Evolutionary conservation across 495 filamentous ascomycete species (phyloP).

Genomic region (Jackrogersella minutella): DNA sequence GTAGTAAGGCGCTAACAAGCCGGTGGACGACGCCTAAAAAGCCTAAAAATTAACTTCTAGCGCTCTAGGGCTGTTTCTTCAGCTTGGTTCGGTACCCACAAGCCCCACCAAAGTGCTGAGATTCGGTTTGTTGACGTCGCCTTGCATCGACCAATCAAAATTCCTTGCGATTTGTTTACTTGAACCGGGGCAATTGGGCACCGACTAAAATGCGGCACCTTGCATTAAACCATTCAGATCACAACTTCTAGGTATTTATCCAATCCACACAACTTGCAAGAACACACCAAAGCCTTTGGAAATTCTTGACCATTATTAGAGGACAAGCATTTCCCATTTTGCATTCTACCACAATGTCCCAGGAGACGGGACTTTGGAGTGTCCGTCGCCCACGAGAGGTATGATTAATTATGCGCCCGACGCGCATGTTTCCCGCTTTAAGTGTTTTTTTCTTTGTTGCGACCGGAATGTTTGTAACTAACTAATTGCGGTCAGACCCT

Average conservation of each 20-base stretch:
- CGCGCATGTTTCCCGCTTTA: constrained; percentile 7
- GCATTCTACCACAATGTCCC: constrained; percentile 65
- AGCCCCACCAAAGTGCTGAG: constrained; percentile 7
- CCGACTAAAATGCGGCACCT: constrained; percentile 5
- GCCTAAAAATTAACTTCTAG: not conserved
- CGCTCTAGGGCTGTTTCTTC: not conserved
- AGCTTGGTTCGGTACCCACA: not conserved
- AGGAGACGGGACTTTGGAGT: constrained; percentile 77
- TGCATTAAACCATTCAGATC: constrained; percentile 16
- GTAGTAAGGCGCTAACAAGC: not conserved
- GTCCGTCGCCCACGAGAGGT: constrained; percentile 78
- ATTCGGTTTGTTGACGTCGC: constrained; percentile 30
- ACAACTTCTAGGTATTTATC: constrained; percentile 13
- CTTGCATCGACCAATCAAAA: constrained; percentile 19
- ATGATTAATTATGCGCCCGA: constrained; percentile 41
- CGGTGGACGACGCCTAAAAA: no score
- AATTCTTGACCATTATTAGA: constrained; percentile 15
- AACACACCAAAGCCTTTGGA: constrained; percentile 11
- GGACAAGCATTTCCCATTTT: not conserved
- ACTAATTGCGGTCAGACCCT: constrained; percentile 67
- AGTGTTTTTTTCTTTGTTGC: constrained; percentile 23
- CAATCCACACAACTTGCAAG: constrained; percentile 7
- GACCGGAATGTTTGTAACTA: constrained; percentile 28
- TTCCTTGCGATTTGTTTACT: constrained; percentile 36
- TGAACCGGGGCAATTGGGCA: constrained; percentile 27